Evolutionary conservation across 2,329 filamentous ascomycete genomes (phyloP).

Genomic region (Monilinia laxa): DNA sequence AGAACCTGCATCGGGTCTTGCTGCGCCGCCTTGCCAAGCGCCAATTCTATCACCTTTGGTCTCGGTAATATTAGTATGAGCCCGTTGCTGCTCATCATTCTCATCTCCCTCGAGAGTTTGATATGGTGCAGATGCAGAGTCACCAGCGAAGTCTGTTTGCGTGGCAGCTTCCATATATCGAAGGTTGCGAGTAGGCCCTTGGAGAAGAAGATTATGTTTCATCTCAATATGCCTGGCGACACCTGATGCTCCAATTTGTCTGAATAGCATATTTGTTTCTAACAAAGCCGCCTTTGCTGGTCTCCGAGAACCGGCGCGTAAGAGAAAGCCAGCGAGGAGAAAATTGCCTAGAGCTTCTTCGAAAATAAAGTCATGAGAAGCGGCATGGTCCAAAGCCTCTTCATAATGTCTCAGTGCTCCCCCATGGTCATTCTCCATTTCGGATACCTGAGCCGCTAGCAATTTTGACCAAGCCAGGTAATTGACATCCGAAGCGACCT

Average conservation of each 20-base stretch:
- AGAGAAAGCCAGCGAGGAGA: conserved; percentile 69
- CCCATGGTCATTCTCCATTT: conserved; percentile 58
- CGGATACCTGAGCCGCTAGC: conserved; percentile 66
- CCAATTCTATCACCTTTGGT: conserved; percentile 59
- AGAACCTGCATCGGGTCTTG: conserved; percentile 57
- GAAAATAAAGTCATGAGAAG: conserved; percentile 63
- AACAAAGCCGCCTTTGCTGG: conserved; percentile 68
- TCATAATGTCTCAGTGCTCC: conserved; percentile 65
- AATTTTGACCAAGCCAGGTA: conserved; percentile 69
- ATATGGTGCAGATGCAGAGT: conserved; percentile 54
- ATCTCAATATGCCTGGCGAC: conserved; percentile 67
- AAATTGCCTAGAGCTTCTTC: conserved; percentile 75
- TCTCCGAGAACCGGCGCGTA: conserved; percentile 62
- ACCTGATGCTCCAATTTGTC: conserved; percentile 66
- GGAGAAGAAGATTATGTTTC: conserved; percentile 66
- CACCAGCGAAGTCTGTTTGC: conserved; percentile 69
- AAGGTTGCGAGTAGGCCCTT: conserved; percentile 58
- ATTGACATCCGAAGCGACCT: conserved; percentile 65
- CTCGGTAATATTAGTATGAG: conserved; percentile 44
- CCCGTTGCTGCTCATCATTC: conserved; percentile 43
- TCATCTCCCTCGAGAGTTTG: conserved; percentile 46
- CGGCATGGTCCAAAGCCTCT: conserved; percentile 67
- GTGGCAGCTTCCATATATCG: conserved; percentile 62
- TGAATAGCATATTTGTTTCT: conserved; percentile 67
- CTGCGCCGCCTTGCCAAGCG: conserved; percentile 59